A percentile compares a stretch with the other conserved stretches of the same genome.
phyloP scores from a whole-genome alignment of 345 rosid species.

The Gossypium australe region DNA sequence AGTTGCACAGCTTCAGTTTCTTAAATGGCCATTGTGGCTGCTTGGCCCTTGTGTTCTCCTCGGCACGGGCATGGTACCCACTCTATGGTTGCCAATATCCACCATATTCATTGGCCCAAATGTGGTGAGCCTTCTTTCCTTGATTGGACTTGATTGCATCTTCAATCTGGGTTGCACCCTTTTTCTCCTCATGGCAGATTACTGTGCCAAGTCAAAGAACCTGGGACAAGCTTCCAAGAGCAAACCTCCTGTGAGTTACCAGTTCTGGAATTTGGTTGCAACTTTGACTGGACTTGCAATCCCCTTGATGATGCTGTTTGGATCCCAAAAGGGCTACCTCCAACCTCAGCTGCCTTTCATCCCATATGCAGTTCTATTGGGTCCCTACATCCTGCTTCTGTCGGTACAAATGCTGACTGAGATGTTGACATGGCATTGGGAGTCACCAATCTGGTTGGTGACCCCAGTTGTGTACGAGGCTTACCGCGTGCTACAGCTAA shows the following conservation, averaged over 20 bases:
- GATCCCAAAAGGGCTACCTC: slow-evolving; percentile 59
- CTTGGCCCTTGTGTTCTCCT: slow-evolving; percentile 85
- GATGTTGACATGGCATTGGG: slow-evolving; percentile 89
- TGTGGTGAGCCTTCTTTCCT: slow-evolving; percentile 75
- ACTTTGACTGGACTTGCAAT: slow-evolving; percentile 50
- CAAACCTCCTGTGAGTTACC: slow-evolving; percentile 74
- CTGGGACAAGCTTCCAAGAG: slow-evolving; percentile 33
- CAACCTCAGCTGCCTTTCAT: slow-evolving; percentile 64
- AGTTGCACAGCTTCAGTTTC: slow-evolving; percentile 37
- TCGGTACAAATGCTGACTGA: slow-evolving; percentile 79
- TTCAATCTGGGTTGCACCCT: slow-evolving; percentile 82
- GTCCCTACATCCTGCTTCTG: slow-evolving; percentile 78
- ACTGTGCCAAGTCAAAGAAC: slow-evolving; percentile 56
- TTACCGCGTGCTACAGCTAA: slow-evolving; percentile 71
- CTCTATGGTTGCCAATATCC: slow-evolving; percentile 84
- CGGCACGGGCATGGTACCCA: slow-evolving; percentile 79
- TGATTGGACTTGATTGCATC: slow-evolving; percentile 83
- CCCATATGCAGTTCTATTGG: slow-evolving; percentile 59
- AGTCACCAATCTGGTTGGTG: slow-evolving; percentile 87
- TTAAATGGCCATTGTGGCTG: slow-evolving; percentile 88
- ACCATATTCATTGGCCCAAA: slow-evolving; percentile 84
- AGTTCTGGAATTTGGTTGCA: slow-evolving; percentile 72
- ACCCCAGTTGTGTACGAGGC: slow-evolving; percentile 87
- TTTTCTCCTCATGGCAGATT: slow-evolving; percentile 86
- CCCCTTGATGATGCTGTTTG: slow-evolving; percentile 49